Evolutionary conservation across 495 filamentous ascomycete genomes (phyloP).

Genomic region (Penicillium pulvis): DNA sequence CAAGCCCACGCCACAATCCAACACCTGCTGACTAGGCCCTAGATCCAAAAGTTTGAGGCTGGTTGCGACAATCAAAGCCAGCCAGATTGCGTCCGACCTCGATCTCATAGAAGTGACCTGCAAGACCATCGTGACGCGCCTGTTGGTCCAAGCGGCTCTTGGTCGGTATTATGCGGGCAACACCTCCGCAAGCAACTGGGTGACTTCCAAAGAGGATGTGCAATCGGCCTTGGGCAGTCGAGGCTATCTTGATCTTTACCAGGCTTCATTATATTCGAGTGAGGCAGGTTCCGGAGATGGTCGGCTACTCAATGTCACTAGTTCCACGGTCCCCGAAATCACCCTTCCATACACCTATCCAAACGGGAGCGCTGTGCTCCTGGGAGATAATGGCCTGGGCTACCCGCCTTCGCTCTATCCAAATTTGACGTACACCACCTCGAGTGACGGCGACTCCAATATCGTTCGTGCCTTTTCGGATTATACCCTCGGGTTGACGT

Average conservation of each 20-base stretch:
- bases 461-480: conserved; percentile 39
- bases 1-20: neutral
- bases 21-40: conserved; percentile 7
- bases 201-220: conserved; percentile 56
- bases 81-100: conserved; percentile 74
- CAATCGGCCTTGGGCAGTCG: conserved; percentile 59
- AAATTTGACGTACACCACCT: conserved; percentile 63
- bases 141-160: conserved; percentile 66
- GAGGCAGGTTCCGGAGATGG: conserved; percentile 50
- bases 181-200: conserved; percentile 56
- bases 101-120: conserved; percentile 71
- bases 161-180: conserved; percentile 62
- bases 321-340: conserved; percentile 45
- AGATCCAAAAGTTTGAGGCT: conserved; percentile 64
- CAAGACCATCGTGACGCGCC: conserved; percentile 64
- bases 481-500: conserved; percentile 52
- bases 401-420: conserved; percentile 72
- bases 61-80: conserved; percentile 82
- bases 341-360: conserved; percentile 56
- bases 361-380: conserved; percentile 56
- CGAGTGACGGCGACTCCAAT: conserved; percentile 32
- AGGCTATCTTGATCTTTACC: conserved; percentile 52
- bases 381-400: conserved; percentile 62
- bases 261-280: conserved; percentile 66
- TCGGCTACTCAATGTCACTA: conserved; percentile 64